Evolutionary conservation across 2,329 filamentous ascomycete species (phyloP).

Genomic region (Fusarium sp.): DNA sequence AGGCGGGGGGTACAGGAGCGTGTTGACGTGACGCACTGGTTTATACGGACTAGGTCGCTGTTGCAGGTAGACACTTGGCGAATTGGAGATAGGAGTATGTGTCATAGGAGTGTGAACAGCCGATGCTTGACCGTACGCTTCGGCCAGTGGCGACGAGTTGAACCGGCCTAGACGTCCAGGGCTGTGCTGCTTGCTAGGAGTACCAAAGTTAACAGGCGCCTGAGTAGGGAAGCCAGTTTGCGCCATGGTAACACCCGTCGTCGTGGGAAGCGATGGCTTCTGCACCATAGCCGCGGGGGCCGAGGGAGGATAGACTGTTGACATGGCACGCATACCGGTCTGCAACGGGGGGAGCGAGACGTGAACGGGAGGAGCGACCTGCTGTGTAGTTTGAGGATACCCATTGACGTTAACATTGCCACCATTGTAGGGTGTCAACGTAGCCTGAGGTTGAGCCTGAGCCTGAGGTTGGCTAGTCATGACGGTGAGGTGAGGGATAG

Average conservation of each 20-base stretch:
- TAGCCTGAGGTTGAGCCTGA: conserved; percentile 33
- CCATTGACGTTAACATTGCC: conserved; percentile 55
- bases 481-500: conserved; percentile 79
- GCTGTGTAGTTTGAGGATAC: conserved; percentile 53
- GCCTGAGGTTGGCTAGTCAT: conserved; percentile 62
- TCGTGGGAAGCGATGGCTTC: conserved; percentile 50
- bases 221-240: conserved; percentile 50
- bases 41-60: conserved; percentile 94
- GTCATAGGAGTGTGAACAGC: conserved; percentile 69
- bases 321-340: conserved; percentile 78
- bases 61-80: conserved; percentile 88
- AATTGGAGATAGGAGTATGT: conserved; percentile 80
- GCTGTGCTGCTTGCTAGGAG: conserved; percentile 68
- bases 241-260: conserved; percentile 45
- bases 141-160: conserved; percentile 77
- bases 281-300: conserved; percentile 61
- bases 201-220: conserved; percentile 60
- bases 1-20: conserved; percentile 89
- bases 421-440: conserved; percentile 48
- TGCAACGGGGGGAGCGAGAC: conserved; percentile 75
- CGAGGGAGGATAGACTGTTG: conserved; percentile 79
- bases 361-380: conserved; percentile 51
- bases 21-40: conserved; percentile 90
- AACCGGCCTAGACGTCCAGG: conserved; percentile 64
- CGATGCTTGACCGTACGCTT: conserved; percentile 69